Percentiles rank a stretch among this genome's conserved stretches.
Conservation (phyloP, 2,329 filamentous ascomycete genomes). For the Exophiala sp. region DNA sequence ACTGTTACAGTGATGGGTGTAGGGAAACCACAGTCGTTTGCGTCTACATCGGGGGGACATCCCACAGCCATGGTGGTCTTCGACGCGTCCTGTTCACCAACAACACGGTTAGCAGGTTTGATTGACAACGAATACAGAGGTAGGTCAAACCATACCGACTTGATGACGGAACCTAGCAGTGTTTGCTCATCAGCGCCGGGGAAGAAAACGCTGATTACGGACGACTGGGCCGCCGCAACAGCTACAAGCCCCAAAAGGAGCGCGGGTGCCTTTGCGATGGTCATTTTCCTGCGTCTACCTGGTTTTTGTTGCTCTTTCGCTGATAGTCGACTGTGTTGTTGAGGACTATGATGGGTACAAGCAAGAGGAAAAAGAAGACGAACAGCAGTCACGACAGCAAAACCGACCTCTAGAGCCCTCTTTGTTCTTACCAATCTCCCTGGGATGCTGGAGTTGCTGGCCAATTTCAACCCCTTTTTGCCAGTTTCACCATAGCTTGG, state of each 20-base stretch:
- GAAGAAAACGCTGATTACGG: constrained; percentile 18
- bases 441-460: neutral
- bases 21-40: constrained; percentile 17
- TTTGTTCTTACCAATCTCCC: too few species aligned
- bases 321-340: neutral
- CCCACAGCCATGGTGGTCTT: constrained; percentile 21
- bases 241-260: constrained; percentile 11
- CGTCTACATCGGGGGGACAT: constrained; percentile 14
- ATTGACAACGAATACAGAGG: neutral
- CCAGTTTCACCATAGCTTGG: neutral
- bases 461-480: neutral
- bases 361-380: neutral
- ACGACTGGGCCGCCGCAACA: constrained; percentile 15
- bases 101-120: neutral
- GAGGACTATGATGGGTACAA: neutral
- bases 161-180: constrained; percentile 20
- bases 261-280: constrained; percentile 8
- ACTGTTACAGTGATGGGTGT: constrained; percentile 23
- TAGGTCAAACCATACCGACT: constrained; percentile 11
- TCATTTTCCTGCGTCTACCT: constrained; percentile 2
- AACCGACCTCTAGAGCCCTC: too few species aligned
- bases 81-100: constrained; percentile 12
- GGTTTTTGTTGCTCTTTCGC: neutral
- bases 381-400: neutral
- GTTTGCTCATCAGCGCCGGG: constrained; percentile 16